Evolutionary conservation across 345 rosid species (phyloP), one percentile per base, ranked within the genome.

Genomic region (Pistacia vera): DNA sequence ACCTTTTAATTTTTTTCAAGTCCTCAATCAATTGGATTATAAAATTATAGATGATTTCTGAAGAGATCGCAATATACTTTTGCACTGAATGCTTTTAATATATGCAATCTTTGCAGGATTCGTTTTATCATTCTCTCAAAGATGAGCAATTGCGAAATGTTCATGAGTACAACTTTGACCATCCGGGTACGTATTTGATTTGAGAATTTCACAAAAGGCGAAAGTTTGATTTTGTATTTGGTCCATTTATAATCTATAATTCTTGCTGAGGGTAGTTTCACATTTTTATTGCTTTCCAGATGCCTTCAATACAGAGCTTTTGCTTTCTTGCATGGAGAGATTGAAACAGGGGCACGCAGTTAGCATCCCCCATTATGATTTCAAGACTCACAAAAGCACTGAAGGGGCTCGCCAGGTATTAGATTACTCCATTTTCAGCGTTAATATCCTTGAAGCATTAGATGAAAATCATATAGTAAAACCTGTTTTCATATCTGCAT

Each of bases 151-250:
- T 92, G 77, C 69, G 70, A 52, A 86, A 82, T 38, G 90, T 85
- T 78, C 88, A 87, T 5, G 92, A 90, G 18, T 88, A 90, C 81
- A 93, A 95, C 77, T 95, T 95, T 71, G 99, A 95, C 74, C 97
- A 92, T 82, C 99, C 99, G 12, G 94, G 98, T 90, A 73, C 83
- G 72, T 22, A 57, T 58, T 57, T 58, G 64, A 38, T 57, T 57
- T 71, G 33, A 38, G 20, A 54, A 54, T 54, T 14, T 12, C n/a
- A 11, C 38, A 7, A 17, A 17, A 54, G 13, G 17, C 13, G 30
- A 8, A 52, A 35, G 22, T 36, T 49, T 64, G 9, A 12, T 28
- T 44, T 67, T n/a, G 35, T 16, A 13, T 58, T 73, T 2, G 12
- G 28, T 30, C 35, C 2, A 14, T 13, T 38, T 63, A 58, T 57